Percentiles rank a stretch among this genome's conserved stretches.
Conservation (phyloP, 345 rosid genomes). For the Euclidium syriacum region DNA sequence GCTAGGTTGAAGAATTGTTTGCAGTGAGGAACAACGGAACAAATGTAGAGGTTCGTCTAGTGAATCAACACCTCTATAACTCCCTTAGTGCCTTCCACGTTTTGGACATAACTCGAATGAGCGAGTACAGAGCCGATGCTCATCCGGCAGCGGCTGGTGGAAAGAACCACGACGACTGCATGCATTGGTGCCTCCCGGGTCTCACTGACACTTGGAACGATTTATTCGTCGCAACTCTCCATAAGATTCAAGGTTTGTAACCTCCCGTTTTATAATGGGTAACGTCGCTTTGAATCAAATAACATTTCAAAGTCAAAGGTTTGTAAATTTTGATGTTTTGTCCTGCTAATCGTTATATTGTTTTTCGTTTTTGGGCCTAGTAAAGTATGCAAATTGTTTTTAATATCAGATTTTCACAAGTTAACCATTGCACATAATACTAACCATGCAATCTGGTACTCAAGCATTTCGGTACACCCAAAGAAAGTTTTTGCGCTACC, state of each 20-base stretch:
- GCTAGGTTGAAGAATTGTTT: constrained; percentile 70
- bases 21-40: constrained; percentile 60
- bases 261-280: not conserved
- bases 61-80: constrained; percentile 54
- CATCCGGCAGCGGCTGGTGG: constrained; percentile 84
- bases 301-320: not conserved
- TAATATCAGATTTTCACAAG: too few species aligned
- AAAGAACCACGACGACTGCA: constrained; percentile 84
- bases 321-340: constrained; percentile 14
- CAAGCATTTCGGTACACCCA: too few species aligned
- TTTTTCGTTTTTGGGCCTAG: not conserved
- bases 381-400: not conserved
- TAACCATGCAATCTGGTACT: too few species aligned
- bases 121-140: constrained; percentile 91
- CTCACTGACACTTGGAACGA: constrained; percentile 86
- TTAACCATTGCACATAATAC: too few species aligned
- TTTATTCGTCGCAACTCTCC: constrained; percentile 38
- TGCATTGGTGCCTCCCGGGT: constrained; percentile 99
- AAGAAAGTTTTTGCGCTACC: too few species aligned
- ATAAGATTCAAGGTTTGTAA: not conserved
- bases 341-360: not conserved
- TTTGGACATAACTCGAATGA: constrained; percentile 71
- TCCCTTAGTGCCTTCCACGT: constrained; percentile 52
- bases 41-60: constrained; percentile 67
- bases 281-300: not conserved